Conservation (phyloP, 805 yeast genomes). For the Metschnikowia aberdeeniae region DNA sequence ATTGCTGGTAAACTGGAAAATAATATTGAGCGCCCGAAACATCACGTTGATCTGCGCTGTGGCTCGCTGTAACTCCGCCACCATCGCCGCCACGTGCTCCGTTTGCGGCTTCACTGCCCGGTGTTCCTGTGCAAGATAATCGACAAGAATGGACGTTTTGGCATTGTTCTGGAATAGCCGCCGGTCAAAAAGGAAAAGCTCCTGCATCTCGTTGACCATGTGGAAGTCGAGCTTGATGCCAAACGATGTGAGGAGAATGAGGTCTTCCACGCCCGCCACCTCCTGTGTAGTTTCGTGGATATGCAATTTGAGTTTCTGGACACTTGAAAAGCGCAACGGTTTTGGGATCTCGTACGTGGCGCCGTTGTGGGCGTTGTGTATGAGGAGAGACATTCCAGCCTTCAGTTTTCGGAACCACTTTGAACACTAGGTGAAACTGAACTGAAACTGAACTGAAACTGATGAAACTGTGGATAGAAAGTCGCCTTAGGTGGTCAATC, state of each 20-base stretch:
- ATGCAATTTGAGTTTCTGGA: slow-evolving; percentile 28
- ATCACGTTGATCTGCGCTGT: slow-evolving; percentile 36
- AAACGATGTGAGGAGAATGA: slow-evolving; percentile 59
- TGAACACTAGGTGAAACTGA: no score
- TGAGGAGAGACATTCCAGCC: slow-evolving; percentile 20
- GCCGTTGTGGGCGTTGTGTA: slow-evolving; percentile 41
- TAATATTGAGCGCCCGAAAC: slow-evolving; percentile 44
- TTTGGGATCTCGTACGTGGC: slow-evolving; percentile 30
- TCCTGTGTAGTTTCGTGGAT: slow-evolving; percentile 22
- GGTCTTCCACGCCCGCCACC: slow-evolving; percentile 24
- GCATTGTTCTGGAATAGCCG: slow-evolving; percentile 42
- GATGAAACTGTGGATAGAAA: no score
- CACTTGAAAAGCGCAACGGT: slow-evolving; percentile 38
- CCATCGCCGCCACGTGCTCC: neutral
- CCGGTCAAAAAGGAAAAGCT: slow-evolving; percentile 62
- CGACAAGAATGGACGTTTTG: slow-evolving; percentile 5
- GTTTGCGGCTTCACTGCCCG: neutral
- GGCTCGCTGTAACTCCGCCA: slow-evolving; percentile 11
- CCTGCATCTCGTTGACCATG: slow-evolving; percentile 48
- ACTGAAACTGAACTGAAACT: no score
- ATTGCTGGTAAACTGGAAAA: slow-evolving; percentile 46
- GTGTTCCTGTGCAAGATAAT: slow-evolving; percentile 8
- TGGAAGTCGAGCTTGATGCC: slow-evolving; percentile 58
- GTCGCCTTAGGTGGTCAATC: no score
- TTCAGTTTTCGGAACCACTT: neutral